These are phyloP conservation scores for Neocatenulostroma microsporum DNA, from an alignment of 2,329 filamentous ascomycete genomes.

Conservation along the genomic window DNA sequence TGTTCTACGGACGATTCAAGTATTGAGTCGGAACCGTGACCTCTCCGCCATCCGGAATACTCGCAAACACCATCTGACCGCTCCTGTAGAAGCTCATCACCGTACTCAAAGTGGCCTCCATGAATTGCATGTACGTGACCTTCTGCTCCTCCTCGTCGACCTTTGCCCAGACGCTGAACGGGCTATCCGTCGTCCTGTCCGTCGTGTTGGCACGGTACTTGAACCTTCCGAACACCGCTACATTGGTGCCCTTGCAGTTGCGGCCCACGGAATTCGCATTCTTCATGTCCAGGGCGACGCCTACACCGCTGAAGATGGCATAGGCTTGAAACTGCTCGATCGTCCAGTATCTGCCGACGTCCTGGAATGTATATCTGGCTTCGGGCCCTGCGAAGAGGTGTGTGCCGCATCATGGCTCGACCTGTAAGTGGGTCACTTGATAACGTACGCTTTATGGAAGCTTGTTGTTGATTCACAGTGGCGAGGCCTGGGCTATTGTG, in stretches of 20 bases:
- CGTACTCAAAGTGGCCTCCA: slow-evolving; percentile 1
- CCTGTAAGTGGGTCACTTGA: too few species aligned
- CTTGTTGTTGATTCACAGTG: too few species aligned
- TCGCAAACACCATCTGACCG: not conserved
- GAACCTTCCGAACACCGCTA: not conserved
- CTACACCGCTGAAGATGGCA: not conserved
- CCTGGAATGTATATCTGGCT: slow-evolving; percentile 4
- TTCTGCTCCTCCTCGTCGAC: slow-evolving; percentile 2
- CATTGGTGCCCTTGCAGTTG: not conserved
- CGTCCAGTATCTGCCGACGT: slow-evolving; percentile 12
- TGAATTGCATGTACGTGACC: slow-evolving; percentile 3
- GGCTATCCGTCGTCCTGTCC: not conserved
- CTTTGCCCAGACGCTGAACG: slow-evolving; percentile 2
- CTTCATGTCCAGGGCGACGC: too few species aligned
- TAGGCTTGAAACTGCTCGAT: not conserved
- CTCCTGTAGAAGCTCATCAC: slow-evolving; percentile 1
- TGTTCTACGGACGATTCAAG: too few species aligned
- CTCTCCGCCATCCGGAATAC: slow-evolving; percentile 1
- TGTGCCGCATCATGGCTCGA: slow-evolving; percentile 11
- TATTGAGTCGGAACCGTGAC: too few species aligned
- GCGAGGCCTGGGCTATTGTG: slow-evolving; percentile 39
- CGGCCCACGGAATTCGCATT: not conserved
- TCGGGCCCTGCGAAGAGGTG: slow-evolving; percentile 3
- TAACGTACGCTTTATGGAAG: too few species aligned
- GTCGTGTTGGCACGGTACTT: not conserved